A percentile compares a stretch with the other conserved stretches of the same genome.
Conservation (phyloP, 2,329 filamentous ascomycete genomes). For the Pseudogymnoascus verrucosus region DNA sequence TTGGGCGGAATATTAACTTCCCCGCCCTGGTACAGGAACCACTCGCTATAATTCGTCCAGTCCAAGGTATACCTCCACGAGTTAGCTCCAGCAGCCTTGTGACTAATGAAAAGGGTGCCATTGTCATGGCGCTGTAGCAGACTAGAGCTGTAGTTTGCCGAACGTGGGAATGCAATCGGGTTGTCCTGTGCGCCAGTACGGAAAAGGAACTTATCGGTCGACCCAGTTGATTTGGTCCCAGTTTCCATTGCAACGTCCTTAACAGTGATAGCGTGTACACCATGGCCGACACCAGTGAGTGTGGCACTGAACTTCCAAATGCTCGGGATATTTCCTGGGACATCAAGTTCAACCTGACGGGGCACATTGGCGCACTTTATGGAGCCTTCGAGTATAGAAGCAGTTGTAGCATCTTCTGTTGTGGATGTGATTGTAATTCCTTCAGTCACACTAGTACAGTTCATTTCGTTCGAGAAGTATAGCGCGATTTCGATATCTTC, state of each 20-base stretch:
- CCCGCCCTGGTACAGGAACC: constrained; percentile 45
- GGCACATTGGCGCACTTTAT: constrained; percentile 34
- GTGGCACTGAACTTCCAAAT: constrained; percentile 45
- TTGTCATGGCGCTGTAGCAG: constrained; percentile 37
- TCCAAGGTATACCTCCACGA: constrained; percentile 34
- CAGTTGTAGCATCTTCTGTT: constrained; percentile 36
- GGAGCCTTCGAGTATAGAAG: constrained; percentile 33
- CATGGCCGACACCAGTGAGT: constrained; percentile 48
- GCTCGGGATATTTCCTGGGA: constrained; percentile 45
- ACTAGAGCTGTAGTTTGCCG: constrained; percentile 49
- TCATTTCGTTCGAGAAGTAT: constrained; percentile 52
- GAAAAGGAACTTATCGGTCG: constrained; percentile 52
- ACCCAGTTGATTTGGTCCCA: constrained; percentile 22
- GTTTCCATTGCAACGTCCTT: constrained; percentile 43
- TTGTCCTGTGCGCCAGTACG: constrained; percentile 50
- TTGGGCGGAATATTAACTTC: constrained; percentile 41
- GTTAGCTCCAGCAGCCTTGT: constrained; percentile 52
- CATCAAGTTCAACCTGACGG: constrained; percentile 30
- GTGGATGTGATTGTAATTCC: constrained; percentile 45
- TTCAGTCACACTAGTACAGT: constrained; percentile 44
- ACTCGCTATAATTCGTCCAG: constrained; percentile 35
- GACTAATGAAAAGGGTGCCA: constrained; percentile 38
- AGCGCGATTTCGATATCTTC: constrained; percentile 37
- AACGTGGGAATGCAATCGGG: constrained; percentile 48
- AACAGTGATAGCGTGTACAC: constrained; percentile 50